phyloP scores from a whole-genome alignment of 139 green algal species.

The Coccomyxa sp. region DNA sequence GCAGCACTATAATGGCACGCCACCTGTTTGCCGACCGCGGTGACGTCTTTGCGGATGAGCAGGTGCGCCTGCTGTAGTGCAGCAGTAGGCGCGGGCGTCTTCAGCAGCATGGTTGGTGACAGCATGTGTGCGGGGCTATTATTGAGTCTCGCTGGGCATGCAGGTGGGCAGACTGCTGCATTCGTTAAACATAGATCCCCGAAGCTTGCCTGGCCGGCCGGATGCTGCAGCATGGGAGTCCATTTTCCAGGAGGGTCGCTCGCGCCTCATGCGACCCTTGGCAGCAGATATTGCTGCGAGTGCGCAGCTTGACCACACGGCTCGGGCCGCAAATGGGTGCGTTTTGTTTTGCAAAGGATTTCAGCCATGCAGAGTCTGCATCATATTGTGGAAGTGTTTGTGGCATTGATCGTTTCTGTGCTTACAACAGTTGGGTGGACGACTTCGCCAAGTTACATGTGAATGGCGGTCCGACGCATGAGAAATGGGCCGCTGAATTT shows the following conservation, averaged over 20 bases:
- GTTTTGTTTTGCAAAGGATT: background rate
- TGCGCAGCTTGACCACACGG: background rate
- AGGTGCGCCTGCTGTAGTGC: constrained; percentile 28
- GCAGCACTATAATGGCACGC: constrained; percentile 74
- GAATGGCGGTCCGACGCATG: background rate
- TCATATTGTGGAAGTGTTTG: too few species aligned
- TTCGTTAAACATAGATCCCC: constrained; percentile 65
- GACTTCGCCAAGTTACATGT: constrained; percentile 7
- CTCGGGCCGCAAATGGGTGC: constrained; percentile 11
- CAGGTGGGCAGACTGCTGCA: constrained; percentile 68
- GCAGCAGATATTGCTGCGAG: constrained; percentile 37
- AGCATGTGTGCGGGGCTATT: background rate
- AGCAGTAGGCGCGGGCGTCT: background rate
- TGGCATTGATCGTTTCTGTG: too few species aligned
- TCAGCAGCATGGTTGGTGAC: background rate
- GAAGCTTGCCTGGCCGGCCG: constrained; percentile 31
- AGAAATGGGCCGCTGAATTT: background rate
- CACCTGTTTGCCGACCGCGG: constrained; percentile 72
- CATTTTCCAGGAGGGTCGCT: constrained; percentile 20
- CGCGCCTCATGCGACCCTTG: background rate
- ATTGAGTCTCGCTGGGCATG: background rate
- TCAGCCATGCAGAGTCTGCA: too few species aligned
- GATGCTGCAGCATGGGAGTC: constrained; percentile 27
- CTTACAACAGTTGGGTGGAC: constrained; percentile 38
- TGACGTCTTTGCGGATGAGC: constrained; percentile 54